Evolutionary conservation across 495 filamentous ascomycete genomes (phyloP), one percentile per base, ranked within the genome.

Genomic region (Acidiella bohemica): DNA sequence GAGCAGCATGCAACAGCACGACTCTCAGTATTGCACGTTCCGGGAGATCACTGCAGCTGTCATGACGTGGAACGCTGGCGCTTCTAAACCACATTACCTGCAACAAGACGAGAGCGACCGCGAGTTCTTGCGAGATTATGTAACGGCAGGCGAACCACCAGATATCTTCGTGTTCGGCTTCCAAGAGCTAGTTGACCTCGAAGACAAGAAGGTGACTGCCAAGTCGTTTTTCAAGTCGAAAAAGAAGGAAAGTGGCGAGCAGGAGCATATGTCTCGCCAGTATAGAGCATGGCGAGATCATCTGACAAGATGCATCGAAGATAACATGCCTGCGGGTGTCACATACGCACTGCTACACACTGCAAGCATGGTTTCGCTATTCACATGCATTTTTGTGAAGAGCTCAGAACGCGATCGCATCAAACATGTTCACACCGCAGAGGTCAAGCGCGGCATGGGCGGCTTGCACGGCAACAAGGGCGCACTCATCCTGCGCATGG

Each of bases 81-180:
- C 90, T 20, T 76, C 78, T 20, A 93, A 87, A 14, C 90, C 90
- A 1, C 75, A 78, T 21, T 81, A 76, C 53, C 67, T 95, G 12
- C 72, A 80, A 46, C 73, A 78, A 39, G 68, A 74, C 10, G 67
- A 73, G 24, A 60, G 66, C 18, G 81, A 88, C 49, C 68, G 67
- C 4, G 64, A 68, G 22, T 94, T 96, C 57, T 77, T 96, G 42
- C 72, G 73, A 48, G 76, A 80, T 40, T 53, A 40, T 33, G 23
- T 53, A 18, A 41, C 39, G 4, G 13, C 38, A 10, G 35, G 39
- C 16, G 67, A 79, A 36, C 76, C 79, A 7, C 84, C 90, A 0
- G 90, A 96, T 50, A 80, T 97, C 35, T 64, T 97, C 4, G 74
- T 97, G 3, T 97, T 96, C 69, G 90, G 90, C 8, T 97, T 97